A percentile compares a stretch with the other conserved stretches of the same genome.
These are phyloP conservation scores for Zea mays DNA, from an alignment of 176 grass and related monocot genomes.

Conservation along the genomic window Zm-B73-REFERENCE-NAM-5.0 NC_050096.1:63809001-63809500, in stretches of 20 bases:
- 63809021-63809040: neutral
- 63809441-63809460: too few relatives aligned
- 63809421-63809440: too few relatives aligned
- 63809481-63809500: too few relatives aligned
- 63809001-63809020: neutral
- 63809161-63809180: neutral
- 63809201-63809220: neutral
- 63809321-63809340: neutral
- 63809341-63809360: neutral
- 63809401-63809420: neutral
- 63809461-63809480: too few relatives aligned
- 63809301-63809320: neutral
- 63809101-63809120: neutral
- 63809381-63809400: neutral
- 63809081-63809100: neutral
- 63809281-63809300: neutral
- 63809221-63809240: neutral
- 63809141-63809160: neutral
- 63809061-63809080: neutral
- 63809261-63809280: neutral
- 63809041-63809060: neutral
- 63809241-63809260: neutral
- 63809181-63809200: neutral
- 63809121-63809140: neutral
- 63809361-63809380: neutral